Base-by-base conservation (phyloP, 805 yeast genomes). In the Ogataea methanolica region DNA sequence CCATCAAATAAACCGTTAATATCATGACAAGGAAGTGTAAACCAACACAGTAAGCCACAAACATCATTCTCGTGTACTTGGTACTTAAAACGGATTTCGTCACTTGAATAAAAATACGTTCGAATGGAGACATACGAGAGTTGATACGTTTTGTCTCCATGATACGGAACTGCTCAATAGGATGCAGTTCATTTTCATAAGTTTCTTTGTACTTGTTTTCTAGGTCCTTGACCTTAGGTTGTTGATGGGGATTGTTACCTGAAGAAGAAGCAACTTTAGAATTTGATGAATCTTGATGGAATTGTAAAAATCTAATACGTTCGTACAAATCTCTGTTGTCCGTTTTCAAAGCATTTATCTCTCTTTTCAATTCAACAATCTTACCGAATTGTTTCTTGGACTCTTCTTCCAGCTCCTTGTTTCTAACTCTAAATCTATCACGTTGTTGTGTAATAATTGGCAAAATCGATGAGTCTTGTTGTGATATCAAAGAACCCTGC, bases 341-440 rank as follows among this genome's bases (percentile, higher is more conserved):
- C 40, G 72, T 70, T 63, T 85, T 83, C 58, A 91, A 70, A 4
- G 73, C 68, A 45, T 75, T 75, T 36, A 87, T 67, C 56, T 88
- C 89, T 44, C 84, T 66, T 50, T 82, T 81, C 54, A 88, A 70
- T 47, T 84, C 87, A 36, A 71, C 74, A 26, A 84, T 73, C 36
- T 74, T 72, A 19, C 68, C 62, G 44, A 72, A 72, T 52, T 78
- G 80, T 54, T 78, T 79, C 62, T 86, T 82, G 36, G 83, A 59
- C 57, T 89, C 96, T 47, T 85, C 85, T 63, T 92, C 98, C 46
- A 94, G 74, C 61, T 88, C 96, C 48, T 78, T 79, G 59, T 85
- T 88, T 46, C 89, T 76, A n/a, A 79, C 76, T 58, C 95, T 82
- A 72, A 91, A 90, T 52, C 99, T 73, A 65, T 92, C 99, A 63